phyloP scores from a whole-genome alignment of 169 alveolate species.

The Miamiensis avidus region DNA sequence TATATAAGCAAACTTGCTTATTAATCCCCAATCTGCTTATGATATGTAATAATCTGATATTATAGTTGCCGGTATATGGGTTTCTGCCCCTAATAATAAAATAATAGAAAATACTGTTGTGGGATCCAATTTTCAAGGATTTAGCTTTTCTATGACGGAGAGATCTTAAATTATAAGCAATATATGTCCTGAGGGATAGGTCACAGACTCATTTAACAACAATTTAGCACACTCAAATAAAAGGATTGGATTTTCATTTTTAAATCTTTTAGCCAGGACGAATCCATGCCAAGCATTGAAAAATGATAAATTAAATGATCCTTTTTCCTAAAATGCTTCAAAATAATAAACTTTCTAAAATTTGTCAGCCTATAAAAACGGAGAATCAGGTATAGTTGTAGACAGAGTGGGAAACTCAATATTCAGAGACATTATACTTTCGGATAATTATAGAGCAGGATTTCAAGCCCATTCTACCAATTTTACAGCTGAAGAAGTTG shows the following conservation, averaged over 20 bases:
- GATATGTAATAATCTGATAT: constrained; percentile 68
- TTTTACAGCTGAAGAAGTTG: constrained; percentile 26
- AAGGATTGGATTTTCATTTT: constrained; percentile 74
- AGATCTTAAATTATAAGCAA: constrained; percentile 51
- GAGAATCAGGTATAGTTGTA: constrained; percentile 60
- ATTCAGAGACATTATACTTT: constrained; percentile 44
- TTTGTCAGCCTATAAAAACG: constrained; percentile 55
- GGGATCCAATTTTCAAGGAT: constrained; percentile 73
- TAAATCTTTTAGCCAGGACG: constrained; percentile 45
- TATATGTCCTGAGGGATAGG: constrained; percentile 59
- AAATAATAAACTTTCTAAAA: constrained; percentile 46
- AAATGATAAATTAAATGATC: constrained; percentile 25
- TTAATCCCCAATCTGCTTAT: constrained; percentile 41
- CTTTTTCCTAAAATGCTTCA: constrained; percentile 42
- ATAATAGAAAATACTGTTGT: constrained; percentile 65
- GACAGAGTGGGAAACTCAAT: constrained; percentile 60
- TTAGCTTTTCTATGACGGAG: constrained; percentile 59
- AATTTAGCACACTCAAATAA: constrained; percentile 73
- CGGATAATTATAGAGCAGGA: constrained; percentile 64
- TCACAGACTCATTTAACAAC: constrained; percentile 53
- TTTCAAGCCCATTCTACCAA: constrained; percentile 49
- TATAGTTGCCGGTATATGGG: constrained; percentile 78
- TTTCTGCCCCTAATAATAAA: constrained; percentile 68
- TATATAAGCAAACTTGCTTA: constrained; percentile 54
- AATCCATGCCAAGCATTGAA: constrained; percentile 31